Percentiles rank a stretch among this genome's conserved stretches.
phyloP scores from a whole-genome alignment of 2,329 filamentous ascomycete species.

The Epichloe gansuensis region DNA sequence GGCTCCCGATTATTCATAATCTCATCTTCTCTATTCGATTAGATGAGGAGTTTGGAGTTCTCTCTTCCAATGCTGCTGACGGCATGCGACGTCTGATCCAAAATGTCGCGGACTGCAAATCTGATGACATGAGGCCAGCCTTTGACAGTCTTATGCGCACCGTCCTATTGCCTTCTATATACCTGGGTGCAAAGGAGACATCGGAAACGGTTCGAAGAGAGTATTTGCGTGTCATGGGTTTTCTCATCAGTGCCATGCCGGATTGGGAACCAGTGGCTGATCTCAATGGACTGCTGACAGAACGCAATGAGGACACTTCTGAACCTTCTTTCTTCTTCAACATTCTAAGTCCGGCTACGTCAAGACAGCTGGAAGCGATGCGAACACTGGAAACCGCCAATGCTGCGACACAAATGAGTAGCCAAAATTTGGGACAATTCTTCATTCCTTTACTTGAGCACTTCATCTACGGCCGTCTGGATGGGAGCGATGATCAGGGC shows the following conservation, averaged over 20 bases:
- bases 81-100: slow-evolving; percentile 68
- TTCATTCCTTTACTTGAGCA: slow-evolving; percentile 88
- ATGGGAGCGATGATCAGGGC: slow-evolving; percentile 65
- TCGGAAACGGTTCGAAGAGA: slow-evolving; percentile 81
- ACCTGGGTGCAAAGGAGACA: slow-evolving; percentile 58
- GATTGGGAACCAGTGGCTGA: slow-evolving; percentile 60
- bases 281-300: slow-evolving; percentile 53
- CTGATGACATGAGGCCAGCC: slow-evolving; percentile 22
- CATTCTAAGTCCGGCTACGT: slow-evolving; percentile 77
- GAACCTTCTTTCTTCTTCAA: slow-evolving; percentile 79
- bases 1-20: slow-evolving; percentile 81
- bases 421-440: slow-evolving; percentile 70
- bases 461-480: slow-evolving; percentile 74
- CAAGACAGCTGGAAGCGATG: slow-evolving; percentile 73
- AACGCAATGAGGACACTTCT: slow-evolving; percentile 48
- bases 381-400: slow-evolving; percentile 62
- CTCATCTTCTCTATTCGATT: slow-evolving; percentile 76
- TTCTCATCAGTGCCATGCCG: slow-evolving; percentile 59
- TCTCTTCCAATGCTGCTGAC: slow-evolving; percentile 68
- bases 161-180: slow-evolving; percentile 62
- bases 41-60: slow-evolving; percentile 76
- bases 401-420: slow-evolving; percentile 48
- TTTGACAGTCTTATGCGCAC: slow-evolving; percentile 47
- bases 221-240: slow-evolving; percentile 65
- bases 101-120: slow-evolving; percentile 33